Conservation (phyloP, 176 grass and related monocot species). For the Pontederia paniculata region DNA sequence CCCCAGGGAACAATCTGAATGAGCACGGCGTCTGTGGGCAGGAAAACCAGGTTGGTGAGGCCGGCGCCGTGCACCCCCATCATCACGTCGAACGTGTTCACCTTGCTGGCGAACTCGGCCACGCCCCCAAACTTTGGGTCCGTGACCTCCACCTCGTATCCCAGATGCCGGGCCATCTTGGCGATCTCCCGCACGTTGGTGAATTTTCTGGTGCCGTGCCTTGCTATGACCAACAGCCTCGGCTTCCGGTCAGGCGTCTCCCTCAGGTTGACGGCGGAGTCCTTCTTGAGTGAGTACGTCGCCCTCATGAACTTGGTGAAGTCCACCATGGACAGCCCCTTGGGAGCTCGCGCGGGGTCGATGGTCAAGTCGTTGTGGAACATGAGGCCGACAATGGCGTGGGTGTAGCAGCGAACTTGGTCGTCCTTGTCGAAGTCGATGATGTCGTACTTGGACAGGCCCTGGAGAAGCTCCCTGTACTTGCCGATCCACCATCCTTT, state of each 20-base stretch:
- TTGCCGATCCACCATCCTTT: constrained; percentile 70
- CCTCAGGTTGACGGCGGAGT: constrained; percentile 23
- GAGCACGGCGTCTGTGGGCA: constrained; percentile 47
- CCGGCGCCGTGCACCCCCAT: constrained; percentile 86
- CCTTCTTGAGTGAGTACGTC: constrained; percentile 42
- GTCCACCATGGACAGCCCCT: constrained; percentile 76
- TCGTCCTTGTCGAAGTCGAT: constrained; percentile 51
- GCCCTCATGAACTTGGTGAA: constrained; percentile 77
- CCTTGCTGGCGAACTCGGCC: constrained; percentile 39
- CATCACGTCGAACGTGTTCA: constrained; percentile 83
- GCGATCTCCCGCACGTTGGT: constrained; percentile 48
- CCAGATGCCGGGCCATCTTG: constrained; percentile 44
- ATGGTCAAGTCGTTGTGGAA: constrained; percentile 86
- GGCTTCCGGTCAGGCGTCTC: constrained; percentile 41
- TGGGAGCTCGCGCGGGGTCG: constrained; percentile 50
- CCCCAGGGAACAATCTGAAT: constrained; percentile 92
- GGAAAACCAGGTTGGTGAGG: constrained; percentile 72
- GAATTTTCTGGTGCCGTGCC: constrained; percentile 59
- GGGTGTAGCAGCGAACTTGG: constrained; percentile 66
- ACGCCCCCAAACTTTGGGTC: constrained; percentile 45
- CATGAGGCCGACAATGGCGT: constrained; percentile 62
- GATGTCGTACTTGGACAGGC: constrained; percentile 63
- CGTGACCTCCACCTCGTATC: constrained; percentile 50
- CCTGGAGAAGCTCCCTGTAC: constrained; percentile 46
- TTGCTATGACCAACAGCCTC: constrained; percentile 58